Conservation (phyloP, 768 basidiomycete genomes). For the Amanita jacksonii region DNA sequence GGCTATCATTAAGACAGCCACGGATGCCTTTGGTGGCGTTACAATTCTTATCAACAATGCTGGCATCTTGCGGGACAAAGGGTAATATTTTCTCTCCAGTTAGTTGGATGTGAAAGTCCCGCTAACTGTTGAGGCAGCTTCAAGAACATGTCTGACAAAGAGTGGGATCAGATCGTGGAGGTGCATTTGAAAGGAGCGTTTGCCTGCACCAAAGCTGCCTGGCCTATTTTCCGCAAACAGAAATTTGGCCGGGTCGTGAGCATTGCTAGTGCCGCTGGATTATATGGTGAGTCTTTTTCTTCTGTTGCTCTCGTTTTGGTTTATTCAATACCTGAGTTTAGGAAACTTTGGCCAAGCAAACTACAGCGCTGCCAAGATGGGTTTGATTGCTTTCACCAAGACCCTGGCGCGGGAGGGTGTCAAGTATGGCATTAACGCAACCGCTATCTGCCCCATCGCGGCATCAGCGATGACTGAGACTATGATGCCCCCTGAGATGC, state of each 20-base stretch:
- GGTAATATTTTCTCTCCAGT: constrained; percentile 30
- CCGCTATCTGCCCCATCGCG: constrained; percentile 90
- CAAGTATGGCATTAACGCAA: constrained; percentile 83
- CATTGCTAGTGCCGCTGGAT: constrained; percentile 88
- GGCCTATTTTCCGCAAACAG: constrained; percentile 92
- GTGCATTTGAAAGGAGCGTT: constrained; percentile 95
- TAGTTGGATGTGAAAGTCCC: not conserved
- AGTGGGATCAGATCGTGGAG: constrained; percentile 81
- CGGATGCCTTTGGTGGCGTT: constrained; percentile 76
- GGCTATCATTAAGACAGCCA: constrained; percentile 76
- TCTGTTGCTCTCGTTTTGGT: not conserved
- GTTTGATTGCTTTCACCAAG: constrained; percentile 84
- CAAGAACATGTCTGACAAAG: constrained; percentile 95
- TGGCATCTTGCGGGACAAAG: constrained; percentile 78
- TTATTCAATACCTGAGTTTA: constrained; percentile 16
- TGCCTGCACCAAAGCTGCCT: constrained; percentile 87
- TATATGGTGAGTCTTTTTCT: constrained; percentile 55
- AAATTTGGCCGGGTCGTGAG: constrained; percentile 93
- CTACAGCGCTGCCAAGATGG: constrained; percentile 98
- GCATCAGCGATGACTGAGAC: constrained; percentile 96
- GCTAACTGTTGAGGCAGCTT: constrained; percentile 40
- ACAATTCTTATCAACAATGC: constrained; percentile 96
- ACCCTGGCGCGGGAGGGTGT: constrained; percentile 88
- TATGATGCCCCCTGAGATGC: constrained; percentile 88
- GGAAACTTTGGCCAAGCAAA: constrained; percentile 97